phyloP scores from a whole-genome alignment of 352 stramenopile species.

The Pythium chondricola region DNA sequence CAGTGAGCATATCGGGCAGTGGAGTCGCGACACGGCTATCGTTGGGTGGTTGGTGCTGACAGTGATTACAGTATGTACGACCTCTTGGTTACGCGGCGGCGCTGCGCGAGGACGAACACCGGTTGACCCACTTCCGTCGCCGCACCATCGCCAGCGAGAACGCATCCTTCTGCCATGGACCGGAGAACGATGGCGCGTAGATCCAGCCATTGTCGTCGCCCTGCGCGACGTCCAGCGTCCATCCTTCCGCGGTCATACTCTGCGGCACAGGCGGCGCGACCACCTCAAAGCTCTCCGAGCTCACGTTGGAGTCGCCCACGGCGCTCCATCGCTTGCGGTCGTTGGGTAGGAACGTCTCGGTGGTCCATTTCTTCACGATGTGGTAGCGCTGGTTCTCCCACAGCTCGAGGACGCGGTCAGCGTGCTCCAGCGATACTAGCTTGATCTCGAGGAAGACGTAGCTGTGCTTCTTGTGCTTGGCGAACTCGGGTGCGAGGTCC shows the following conservation, averaged over 20 bases:
- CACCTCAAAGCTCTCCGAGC: constrained; percentile 60
- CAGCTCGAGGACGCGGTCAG: constrained; percentile 66
- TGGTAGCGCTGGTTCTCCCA: constrained; percentile 84
- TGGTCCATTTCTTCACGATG: constrained; percentile 74
- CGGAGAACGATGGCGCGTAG: constrained; percentile 70
- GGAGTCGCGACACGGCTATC: no score
- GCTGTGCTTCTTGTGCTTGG: constrained; percentile 65
- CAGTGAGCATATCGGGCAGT: no score
- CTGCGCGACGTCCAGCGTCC: constrained; percentile 68
- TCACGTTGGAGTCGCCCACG: constrained; percentile 49
- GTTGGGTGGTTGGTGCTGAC: neutral
- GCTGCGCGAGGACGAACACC: constrained; percentile 25
- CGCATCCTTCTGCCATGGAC: constrained; percentile 68
- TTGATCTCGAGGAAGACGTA: constrained; percentile 72
- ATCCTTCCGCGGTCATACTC: constrained; percentile 53
- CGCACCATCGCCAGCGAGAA: constrained; percentile 76
- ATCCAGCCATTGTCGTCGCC: constrained; percentile 83
- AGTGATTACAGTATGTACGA: no score
- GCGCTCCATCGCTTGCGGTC: constrained; percentile 73
- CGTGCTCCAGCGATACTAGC: constrained; percentile 44
- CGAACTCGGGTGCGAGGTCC: constrained; percentile 36
- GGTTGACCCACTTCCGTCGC: constrained; percentile 81
- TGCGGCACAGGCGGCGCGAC: constrained; percentile 54
- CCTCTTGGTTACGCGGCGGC: constrained; percentile 1
- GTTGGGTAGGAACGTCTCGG: constrained; percentile 38